phyloP scores from a whole-genome alignment of 23 red algal species.

The Pyropia haitanensis region DNA sequence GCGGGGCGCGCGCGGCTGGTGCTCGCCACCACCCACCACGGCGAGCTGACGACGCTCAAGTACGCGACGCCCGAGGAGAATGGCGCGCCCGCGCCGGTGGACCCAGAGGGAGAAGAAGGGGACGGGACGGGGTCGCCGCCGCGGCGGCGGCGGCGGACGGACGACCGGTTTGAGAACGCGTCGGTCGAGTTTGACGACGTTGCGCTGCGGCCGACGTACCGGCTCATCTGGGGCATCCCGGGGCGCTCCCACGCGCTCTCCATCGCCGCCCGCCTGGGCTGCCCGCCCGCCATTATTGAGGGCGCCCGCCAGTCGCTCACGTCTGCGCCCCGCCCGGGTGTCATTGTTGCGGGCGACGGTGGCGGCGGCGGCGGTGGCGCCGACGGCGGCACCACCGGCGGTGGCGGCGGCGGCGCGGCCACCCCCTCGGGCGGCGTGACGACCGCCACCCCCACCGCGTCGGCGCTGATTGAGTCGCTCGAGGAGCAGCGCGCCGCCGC shows the following conservation, averaged over 20 bases:
- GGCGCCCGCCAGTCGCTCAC: conserved; percentile 28
- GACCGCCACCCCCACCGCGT: not conserved
- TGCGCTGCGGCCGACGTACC: conserved; percentile 68
- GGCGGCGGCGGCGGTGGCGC: no score
- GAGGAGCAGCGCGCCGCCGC: conserved; percentile 40
- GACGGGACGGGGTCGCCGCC: no score
- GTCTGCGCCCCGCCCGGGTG: no score
- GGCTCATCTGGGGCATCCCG: conserved; percentile 91
- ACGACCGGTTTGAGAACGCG: conserved; percentile 80
- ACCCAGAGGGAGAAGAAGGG: no score
- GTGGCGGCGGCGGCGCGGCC: no score
- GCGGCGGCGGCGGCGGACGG: not conserved
- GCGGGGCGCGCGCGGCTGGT: conserved; percentile 42
- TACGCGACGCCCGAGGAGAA: conserved; percentile 26
- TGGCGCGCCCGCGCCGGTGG: no score
- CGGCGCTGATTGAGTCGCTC: conserved; percentile 45
- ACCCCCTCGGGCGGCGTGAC: no score
- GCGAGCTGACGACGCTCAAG: conserved; percentile 85
- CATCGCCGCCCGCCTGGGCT: conserved; percentile 76
- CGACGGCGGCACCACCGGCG: no score
- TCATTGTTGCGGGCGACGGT: no score
- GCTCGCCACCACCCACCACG: conserved; percentile 96
- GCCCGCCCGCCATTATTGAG: conserved; percentile 21
- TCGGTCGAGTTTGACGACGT: conserved; percentile 91
- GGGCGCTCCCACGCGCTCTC: conserved; percentile 78